Percentiles rank a stretch among this genome's conserved stretches.
These are phyloP conservation scores for Lactarius vividus DNA, from an alignment of 768 basidiomycete species.

Conservation along the genomic window DNA sequence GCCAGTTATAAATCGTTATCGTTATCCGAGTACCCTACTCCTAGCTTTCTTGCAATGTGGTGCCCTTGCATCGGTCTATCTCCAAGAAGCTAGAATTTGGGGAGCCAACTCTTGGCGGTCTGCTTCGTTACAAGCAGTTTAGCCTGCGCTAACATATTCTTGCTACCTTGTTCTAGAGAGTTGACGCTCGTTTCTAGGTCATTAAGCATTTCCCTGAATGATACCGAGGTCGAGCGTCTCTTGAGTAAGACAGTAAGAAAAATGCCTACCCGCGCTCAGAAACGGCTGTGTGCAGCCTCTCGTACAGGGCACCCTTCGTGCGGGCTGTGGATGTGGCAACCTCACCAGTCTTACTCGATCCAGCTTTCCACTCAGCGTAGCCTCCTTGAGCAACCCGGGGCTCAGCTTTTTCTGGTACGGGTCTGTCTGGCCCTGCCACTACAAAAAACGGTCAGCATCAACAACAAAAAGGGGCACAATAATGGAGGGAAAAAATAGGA, in stretches of 20 bases:
- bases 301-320: constrained; percentile 33
- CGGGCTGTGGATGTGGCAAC: constrained; percentile 28
- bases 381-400: constrained; percentile 13
- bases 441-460: not conserved
- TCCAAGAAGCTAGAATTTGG: constrained; percentile 38
- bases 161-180: constrained; percentile 63
- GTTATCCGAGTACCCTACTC: not conserved
- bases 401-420: constrained; percentile 41
- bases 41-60: not conserved
- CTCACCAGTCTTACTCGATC: constrained; percentile 21
- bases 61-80: not conserved
- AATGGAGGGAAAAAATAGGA: not conserved
- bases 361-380: constrained; percentile 21
- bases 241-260: not conserved
- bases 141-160: constrained; percentile 64
- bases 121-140: constrained; percentile 63
- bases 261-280: constrained; percentile 58
- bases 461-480: not conserved
- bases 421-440: constrained; percentile 70
- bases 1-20: constrained; percentile 10
- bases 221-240: not conserved
- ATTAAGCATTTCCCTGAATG: constrained; percentile 56
- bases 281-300: constrained; percentile 45
- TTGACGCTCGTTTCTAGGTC: constrained; percentile 62
- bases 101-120: constrained; percentile 64